Conservation (phyloP, 1,139 yeast genomes). For the Geotrichum australiense region DNA sequence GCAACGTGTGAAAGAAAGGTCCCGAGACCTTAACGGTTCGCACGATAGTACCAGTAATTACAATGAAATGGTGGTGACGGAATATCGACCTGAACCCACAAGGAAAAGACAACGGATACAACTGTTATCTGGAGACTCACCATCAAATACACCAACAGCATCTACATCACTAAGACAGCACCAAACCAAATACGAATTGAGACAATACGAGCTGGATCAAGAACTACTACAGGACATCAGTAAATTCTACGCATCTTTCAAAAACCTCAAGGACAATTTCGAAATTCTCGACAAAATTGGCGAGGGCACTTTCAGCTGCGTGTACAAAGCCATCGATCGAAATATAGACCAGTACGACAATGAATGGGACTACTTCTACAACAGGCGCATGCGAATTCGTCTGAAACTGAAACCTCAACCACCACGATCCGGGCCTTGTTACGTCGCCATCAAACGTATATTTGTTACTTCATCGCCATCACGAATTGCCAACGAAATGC, state of each 20-base stretch:
- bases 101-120: too few relatives aligned
- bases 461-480: slow-evolving; percentile 94
- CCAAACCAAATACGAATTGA: too few relatives aligned
- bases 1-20: too few relatives aligned
- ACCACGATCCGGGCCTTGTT: slow-evolving; percentile 35
- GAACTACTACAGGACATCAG: slow-evolving; percentile 67
- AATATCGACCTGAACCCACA: too few relatives aligned
- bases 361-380: slow-evolving; percentile 22
- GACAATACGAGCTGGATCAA: too few relatives aligned
- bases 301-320: slow-evolving; percentile 90
- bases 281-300: slow-evolving; percentile 79
- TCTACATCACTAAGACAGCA: too few relatives aligned
- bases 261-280: slow-evolving; percentile 52
- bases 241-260: slow-evolving; percentile 56
- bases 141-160: too few relatives aligned
- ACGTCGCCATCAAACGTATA: slow-evolving; percentile 87
- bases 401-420: slow-evolving; percentile 1
- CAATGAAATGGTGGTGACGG: too few relatives aligned
- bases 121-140: too few relatives aligned
- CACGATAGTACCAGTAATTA: too few relatives aligned
- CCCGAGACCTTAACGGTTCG: too few relatives aligned
- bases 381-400: slow-evolving; percentile 7
- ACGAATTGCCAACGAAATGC: slow-evolving; percentile 81
- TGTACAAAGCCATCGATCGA: slow-evolving; percentile 78
- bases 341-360: slow-evolving; percentile 29